These are phyloP conservation scores for Sphaceloma murrayae DNA, from an alignment of 2,329 filamentous ascomycete species.

Conservation along the genomic window DNA sequence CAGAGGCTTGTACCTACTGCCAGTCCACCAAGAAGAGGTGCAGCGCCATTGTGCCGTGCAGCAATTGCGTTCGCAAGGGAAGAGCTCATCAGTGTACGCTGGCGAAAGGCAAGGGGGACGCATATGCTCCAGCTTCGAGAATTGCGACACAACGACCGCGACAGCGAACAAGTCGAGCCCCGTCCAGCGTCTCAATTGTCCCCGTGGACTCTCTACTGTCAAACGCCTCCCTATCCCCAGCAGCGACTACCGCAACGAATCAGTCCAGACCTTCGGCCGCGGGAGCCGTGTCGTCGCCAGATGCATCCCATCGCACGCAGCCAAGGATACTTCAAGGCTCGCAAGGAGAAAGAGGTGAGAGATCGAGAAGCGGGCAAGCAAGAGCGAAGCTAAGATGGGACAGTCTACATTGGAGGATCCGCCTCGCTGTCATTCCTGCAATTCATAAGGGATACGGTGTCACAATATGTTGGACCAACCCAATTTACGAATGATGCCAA, in stretches of 20 bases:
- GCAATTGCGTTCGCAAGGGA: constrained; percentile 5
- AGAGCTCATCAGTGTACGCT: constrained; percentile 4
- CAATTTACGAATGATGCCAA: constrained; percentile 44
- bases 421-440: constrained; percentile 49
- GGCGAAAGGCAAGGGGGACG: background rate
- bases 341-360: constrained; percentile 43
- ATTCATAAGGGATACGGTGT: constrained; percentile 40
- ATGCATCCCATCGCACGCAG: constrained; percentile 6
- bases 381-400: background rate
- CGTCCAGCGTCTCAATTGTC: background rate
- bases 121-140: background rate
- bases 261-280: background rate
- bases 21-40: constrained; percentile 12
- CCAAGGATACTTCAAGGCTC: constrained; percentile 43
- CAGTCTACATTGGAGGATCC: constrained; percentile 44
- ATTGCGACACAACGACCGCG: background rate
- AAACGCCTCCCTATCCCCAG: constrained; percentile 4
- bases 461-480: constrained; percentile 45
- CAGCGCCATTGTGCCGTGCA: constrained; percentile 6
- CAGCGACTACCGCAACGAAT: background rate
- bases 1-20: constrained; percentile 9
- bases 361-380: too few species aligned
- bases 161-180: background rate
- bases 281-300: background rate
- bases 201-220: constrained; percentile 2